These are phyloP conservation scores for Talaromyces verruculosus DNA, from an alignment of 2,329 filamentous ascomycete genomes.

Conservation along the genomic window DNA sequence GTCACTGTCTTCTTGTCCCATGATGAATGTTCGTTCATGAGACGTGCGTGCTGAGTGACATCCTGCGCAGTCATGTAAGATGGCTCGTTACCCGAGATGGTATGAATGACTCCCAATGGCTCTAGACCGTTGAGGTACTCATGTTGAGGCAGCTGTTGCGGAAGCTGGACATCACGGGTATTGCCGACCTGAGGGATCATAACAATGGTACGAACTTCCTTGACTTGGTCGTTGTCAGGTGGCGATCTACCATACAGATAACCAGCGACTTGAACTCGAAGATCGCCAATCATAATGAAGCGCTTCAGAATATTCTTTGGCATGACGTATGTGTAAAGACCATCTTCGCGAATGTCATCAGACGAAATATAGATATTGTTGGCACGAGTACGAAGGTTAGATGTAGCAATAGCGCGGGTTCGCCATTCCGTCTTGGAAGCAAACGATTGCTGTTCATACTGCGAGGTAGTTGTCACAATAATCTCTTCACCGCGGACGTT, in stretches of 20 bases:
- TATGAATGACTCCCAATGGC: constrained; percentile 92
- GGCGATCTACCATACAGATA: constrained; percentile 93
- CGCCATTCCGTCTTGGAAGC: constrained; percentile 99
- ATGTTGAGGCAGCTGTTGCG: constrained; percentile 85
- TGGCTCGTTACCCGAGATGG: constrained; percentile 88
- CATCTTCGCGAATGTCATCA: constrained; percentile 86
- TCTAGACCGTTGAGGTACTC: constrained; percentile 85
- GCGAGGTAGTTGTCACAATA: constrained; percentile 94
- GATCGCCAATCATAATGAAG: constrained; percentile 95
- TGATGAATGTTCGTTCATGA: constrained; percentile 76
- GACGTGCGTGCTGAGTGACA: constrained; percentile 86
- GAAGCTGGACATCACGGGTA: constrained; percentile 85
- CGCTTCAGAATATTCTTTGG: constrained; percentile 98
- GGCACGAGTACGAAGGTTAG: constrained; percentile 85
- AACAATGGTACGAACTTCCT: constrained; percentile 94
- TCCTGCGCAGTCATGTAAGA: constrained; percentile 95
- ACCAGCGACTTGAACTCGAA: constrained; percentile 92
- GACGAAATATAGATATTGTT: constrained; percentile 99
- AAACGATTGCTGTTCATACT: constrained; percentile 97
- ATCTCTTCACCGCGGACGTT: constrained; percentile 97
- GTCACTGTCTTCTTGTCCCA: constrained; percentile 93
- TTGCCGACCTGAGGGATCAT: constrained; percentile 97
- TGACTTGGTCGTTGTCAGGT: constrained; percentile 92
- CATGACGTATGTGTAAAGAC: constrained; percentile 92
- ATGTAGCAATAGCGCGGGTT: constrained; percentile 92